Conservation (phyloP, 305 asterid species). For the Solanum hybrid region DNA sequence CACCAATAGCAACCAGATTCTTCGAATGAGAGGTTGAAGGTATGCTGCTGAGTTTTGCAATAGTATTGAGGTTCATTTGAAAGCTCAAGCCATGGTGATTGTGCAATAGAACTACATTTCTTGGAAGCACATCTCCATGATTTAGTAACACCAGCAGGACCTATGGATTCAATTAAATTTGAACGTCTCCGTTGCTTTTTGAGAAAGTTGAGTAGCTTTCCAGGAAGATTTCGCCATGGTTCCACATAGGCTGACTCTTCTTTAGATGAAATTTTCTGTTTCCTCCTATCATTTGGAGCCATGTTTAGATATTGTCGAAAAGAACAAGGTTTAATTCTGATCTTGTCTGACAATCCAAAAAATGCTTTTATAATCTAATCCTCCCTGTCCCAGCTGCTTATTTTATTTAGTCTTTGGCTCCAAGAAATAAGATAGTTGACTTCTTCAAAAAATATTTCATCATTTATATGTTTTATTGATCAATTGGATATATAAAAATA, state of each 20-base stretch:
- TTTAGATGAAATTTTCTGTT: neutral
- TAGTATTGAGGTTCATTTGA: neutral
- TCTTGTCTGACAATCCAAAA: neutral
- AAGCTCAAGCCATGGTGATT: constrained; percentile 14
- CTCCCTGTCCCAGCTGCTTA: neutral
- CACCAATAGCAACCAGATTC: constrained; percentile 2
- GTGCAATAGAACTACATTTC: constrained; percentile 6
- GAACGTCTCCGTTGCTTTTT: constrained; percentile 8
- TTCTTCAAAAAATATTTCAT: neutral
- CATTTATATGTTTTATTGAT: neutral
- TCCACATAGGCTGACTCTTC: constrained; percentile 9
- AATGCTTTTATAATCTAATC: neutral
- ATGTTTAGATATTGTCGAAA: neutral
- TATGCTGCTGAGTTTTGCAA: neutral
- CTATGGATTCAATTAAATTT: constrained; percentile 12
- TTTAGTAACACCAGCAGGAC: constrained; percentile 22
- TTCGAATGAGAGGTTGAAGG: constrained; percentile 8
- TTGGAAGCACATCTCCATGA: constrained; percentile 23
- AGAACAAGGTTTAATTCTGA: neutral
- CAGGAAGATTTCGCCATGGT: constrained; percentile 35
- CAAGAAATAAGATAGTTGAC: neutral
- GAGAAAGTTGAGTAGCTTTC: constrained; percentile 11
- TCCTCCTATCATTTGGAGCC: constrained; percentile 12
- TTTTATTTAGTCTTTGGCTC: neutral
- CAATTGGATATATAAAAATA: neutral